phyloP scores from a whole-genome alignment of 805 yeast genomes.

The Metschnikowia kunwiensis region DNA sequence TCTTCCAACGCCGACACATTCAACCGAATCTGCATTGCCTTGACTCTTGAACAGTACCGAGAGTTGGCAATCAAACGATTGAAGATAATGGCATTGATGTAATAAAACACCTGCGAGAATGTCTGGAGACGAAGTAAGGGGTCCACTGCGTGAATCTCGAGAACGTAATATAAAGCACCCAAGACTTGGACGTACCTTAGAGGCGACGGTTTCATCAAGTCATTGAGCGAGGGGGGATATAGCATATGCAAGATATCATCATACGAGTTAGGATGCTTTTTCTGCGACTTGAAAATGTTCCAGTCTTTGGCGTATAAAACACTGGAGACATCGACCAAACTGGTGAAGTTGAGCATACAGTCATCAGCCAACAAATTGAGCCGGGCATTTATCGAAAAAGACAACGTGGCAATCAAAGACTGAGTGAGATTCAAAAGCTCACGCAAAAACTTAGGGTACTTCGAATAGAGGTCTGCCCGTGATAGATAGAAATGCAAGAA shows the following conservation, averaged over 20 bases:
- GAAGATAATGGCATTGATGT: constrained; percentile 70
- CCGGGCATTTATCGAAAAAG: constrained; percentile 62
- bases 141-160: constrained; percentile 77
- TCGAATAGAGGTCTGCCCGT: constrained; percentile 56
- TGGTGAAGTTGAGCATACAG: constrained; percentile 70
- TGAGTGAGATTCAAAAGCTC: constrained; percentile 53
- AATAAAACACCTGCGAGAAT: constrained; percentile 71
- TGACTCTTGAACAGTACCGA: constrained; percentile 70
- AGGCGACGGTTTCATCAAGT: constrained; percentile 87
- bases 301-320: constrained; percentile 72
- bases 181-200: constrained; percentile 77
- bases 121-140: constrained; percentile 76
- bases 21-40: constrained; percentile 85
- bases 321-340: constrained; percentile 77
- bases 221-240: constrained; percentile 79
- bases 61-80: constrained; percentile 67
- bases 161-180: constrained; percentile 83
- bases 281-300: constrained; percentile 49
- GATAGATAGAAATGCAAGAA: constrained; percentile 73
- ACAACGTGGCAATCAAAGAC: constrained; percentile 60
- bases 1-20: constrained; percentile 87
- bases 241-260: constrained; percentile 74
- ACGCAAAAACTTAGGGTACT: constrained; percentile 58
- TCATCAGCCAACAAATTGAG: constrained; percentile 57
- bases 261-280: constrained; percentile 48